Evolutionary conservation across 345 rosid genomes (phyloP).

Genomic region (Linum trigynum): DNA sequence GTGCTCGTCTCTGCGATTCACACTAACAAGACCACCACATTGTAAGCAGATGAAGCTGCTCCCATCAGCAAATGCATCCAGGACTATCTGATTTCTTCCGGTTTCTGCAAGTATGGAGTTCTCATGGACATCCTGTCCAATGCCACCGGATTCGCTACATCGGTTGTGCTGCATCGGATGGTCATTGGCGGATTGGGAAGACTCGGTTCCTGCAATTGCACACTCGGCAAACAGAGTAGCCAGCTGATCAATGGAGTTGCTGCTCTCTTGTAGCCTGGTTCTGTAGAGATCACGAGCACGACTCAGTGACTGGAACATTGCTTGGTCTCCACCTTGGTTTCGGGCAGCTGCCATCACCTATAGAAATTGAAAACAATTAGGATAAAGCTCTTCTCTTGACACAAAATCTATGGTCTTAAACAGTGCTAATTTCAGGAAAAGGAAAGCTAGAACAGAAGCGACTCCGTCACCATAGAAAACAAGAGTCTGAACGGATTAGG

Average conservation of each 20-base stretch:
- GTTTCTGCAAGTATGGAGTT: constrained; percentile 71
- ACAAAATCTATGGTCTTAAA: too few species aligned
- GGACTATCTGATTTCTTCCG: constrained; percentile 67
- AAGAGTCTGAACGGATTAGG: not conserved
- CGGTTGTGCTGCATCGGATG: constrained; percentile 5
- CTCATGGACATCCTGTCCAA: constrained; percentile 32
- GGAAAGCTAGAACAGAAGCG: not conserved
- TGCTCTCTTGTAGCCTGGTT: constrained; percentile 37
- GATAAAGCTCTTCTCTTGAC: not conserved
- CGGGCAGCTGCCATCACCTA: constrained; percentile 80
- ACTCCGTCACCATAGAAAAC: not conserved
- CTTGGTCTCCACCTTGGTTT: constrained; percentile 68
- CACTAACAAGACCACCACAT: constrained; percentile 91
- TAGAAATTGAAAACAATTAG: constrained; percentile 8
- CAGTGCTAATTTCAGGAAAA: not conserved
- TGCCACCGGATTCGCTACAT: constrained; percentile 12
- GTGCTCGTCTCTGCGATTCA: constrained; percentile 80
- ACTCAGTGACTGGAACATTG: constrained; percentile 49
- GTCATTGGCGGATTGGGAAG: constrained; percentile 26
- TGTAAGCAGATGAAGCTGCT: constrained; percentile 88
- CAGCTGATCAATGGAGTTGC: constrained; percentile 54
- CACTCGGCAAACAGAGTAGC: constrained; percentile 90
- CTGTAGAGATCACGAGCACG: constrained; percentile 71
- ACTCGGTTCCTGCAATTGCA: constrained; percentile 75
- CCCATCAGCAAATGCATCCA: constrained; percentile 86